These are phyloP conservation scores for Pythium diclinum DNA, from an alignment of 352 stramenopile species.

Conservation along the genomic window DNA sequence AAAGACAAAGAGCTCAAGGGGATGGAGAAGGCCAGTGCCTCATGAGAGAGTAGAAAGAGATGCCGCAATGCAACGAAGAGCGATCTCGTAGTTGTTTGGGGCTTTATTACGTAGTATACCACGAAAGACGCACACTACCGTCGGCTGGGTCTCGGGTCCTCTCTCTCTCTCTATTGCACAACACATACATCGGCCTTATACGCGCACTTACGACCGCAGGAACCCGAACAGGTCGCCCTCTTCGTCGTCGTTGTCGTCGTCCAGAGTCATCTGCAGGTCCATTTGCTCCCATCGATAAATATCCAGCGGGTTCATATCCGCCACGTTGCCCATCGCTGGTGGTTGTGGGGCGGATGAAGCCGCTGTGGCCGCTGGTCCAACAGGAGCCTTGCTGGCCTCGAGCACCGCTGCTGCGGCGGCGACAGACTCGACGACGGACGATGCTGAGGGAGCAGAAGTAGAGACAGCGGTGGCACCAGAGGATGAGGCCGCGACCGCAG, in stretches of 20 bases:
- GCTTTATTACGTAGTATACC: conserved; percentile 7
- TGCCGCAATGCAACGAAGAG: neutral
- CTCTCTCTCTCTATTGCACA: conserved; percentile 20
- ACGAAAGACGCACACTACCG: conserved; percentile 3
- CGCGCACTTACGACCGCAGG: conserved; percentile 57
- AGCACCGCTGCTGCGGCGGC: conserved; percentile 14
- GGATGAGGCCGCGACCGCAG: neutral
- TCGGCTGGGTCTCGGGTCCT: neutral
- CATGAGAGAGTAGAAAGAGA: neutral
- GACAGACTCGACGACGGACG: conserved; percentile 20
- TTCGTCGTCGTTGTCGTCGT: conserved; percentile 49
- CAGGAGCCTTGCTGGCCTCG: neutral
- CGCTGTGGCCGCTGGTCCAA: neutral
- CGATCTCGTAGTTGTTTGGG: neutral
- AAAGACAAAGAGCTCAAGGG: neutral
- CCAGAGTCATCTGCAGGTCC: conserved; percentile 74
- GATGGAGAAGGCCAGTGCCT: neutral
- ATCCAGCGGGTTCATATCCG: conserved; percentile 40
- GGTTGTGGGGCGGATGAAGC: neutral
- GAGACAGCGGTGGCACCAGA: neutral
- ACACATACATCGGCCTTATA: conserved; percentile 22
- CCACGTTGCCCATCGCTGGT: neutral
- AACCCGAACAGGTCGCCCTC: conserved; percentile 78
- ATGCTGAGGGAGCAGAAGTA: neutral
- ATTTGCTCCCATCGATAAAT: conserved; percentile 79